A percentile compares a stretch with the other conserved stretches of the same genome.
Conservation (phyloP, 2,329 filamentous ascomycete species). For the Plenodomus biglobosus region DNA sequence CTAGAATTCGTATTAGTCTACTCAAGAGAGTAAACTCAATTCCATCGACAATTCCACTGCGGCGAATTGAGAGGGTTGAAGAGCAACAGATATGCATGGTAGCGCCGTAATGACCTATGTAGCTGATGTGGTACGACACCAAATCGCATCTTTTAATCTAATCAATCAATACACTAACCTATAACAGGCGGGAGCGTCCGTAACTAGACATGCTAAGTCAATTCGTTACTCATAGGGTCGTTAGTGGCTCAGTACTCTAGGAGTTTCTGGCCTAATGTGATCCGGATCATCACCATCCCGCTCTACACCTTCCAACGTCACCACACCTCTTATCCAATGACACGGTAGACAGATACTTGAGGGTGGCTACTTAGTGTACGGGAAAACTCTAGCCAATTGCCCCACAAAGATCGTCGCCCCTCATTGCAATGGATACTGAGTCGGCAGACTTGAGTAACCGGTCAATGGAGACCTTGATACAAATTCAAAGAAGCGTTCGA, state of each 20-base stretch:
- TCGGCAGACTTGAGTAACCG: neutral
- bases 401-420: neutral
- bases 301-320: neutral
- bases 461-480: too few relatives aligned
- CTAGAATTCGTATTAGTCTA: too few relatives aligned
- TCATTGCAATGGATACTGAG: neutral
- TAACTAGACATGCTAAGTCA: neutral
- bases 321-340: neutral
- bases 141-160: too few relatives aligned
- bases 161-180: too few relatives aligned
- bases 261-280: neutral
- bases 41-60: too few relatives aligned
- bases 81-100: too few relatives aligned
- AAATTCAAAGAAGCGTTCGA: too few relatives aligned
- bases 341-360: neutral
- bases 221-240: neutral
- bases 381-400: neutral
- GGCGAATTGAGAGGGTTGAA: too few relatives aligned
- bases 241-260: neutral
- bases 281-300: neutral
- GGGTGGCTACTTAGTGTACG: neutral
- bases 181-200: too few relatives aligned
- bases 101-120: too few relatives aligned
- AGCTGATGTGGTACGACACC: too few relatives aligned
- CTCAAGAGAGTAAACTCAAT: too few relatives aligned